Evolutionary conservation across 2,329 filamentous ascomycete species (phyloP), one percentile per base, ranked within the genome.

Genomic region (Sclerotinia borealis): DNA sequence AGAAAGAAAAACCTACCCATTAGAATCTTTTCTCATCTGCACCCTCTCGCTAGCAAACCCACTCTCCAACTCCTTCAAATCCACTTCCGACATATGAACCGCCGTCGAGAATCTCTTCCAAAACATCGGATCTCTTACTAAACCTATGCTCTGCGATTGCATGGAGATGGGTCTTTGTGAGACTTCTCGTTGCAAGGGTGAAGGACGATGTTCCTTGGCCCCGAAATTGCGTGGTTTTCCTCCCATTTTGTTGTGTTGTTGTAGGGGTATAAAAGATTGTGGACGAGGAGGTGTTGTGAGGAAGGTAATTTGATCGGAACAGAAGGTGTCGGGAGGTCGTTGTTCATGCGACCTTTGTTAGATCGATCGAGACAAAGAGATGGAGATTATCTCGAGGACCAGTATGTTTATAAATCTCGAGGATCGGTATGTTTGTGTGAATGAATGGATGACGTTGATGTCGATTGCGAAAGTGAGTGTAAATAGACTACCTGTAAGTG

Each of bases 31-130:
- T 49, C 51, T 62, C 25, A 36, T 51, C 54, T 41, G 47, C 7
- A 41, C n/a, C 19, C 19, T 52, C 29, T 52, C 36, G 45, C 61
- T 65, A 27, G 34, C 64, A 48, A 64, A 64, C 27, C 59, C 68
- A 13, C 49, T 65, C 60, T 69, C 71, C n/a, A 66, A 34, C 45
- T 72, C 71, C 54, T 59, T 63, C 34, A 62, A n/a, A 2, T 52
- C 62, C 4, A 67, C 69, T 50, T 73, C 70, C 10, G 68, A 66
- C 50, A 64, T 61, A 49, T 74, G 73, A 2, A 73, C 68, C 2
- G 73, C 72, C 27, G 66, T 66, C 9, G 71, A 72, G 61, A 75
- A 75, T 15, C 72, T 64, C 62, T 73, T 74, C 73, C 73, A 75
- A 60, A 75, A 75, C 45, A 67, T 56, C 1, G 73, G 72, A 65